These are phyloP conservation scores for Radiomyces spectabilis DNA, from an alignment of 192 early-diverging fungal species.

Conservation along the genomic window DNA sequence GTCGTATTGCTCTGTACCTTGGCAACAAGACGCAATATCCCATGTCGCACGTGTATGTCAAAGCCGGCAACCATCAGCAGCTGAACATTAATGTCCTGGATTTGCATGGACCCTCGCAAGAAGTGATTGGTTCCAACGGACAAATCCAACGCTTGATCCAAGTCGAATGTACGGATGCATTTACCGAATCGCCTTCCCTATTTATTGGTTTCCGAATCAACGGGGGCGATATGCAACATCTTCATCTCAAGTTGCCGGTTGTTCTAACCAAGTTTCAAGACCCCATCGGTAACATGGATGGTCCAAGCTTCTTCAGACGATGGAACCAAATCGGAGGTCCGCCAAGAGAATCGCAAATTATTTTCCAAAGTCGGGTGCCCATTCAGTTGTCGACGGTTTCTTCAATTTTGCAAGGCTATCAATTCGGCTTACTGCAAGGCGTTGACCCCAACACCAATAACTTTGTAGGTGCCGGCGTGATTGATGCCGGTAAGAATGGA, in stretches of 20 bases:
- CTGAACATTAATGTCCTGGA: conserved; percentile 40
- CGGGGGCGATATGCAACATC: conserved; percentile 31
- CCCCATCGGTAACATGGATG: conserved; percentile 61
- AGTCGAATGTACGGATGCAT: conserved; percentile 62
- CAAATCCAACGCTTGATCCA: conserved; percentile 83
- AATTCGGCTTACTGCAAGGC: conserved; percentile 69
- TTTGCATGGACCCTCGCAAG: conserved; percentile 44
- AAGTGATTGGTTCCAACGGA: conserved; percentile 52
- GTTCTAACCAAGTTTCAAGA: conserved; percentile 83
- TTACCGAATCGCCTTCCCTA: conserved; percentile 53
- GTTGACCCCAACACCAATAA: conserved; percentile 89
- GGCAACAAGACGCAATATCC: conserved; percentile 78
- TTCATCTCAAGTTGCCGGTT: conserved; percentile 75
- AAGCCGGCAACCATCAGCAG: conserved; percentile 42
- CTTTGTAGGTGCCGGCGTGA: conserved; percentile 84
- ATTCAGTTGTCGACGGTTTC: conserved; percentile 46
- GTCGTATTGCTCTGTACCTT: conserved; percentile 85
- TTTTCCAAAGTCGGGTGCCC: conserved; percentile 44
- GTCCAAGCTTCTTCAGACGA: conserved; percentile 76
- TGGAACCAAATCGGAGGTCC: conserved; percentile 96
- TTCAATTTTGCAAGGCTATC: conserved; percentile 55
- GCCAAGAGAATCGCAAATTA: conserved; percentile 70
- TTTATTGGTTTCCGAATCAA: conserved; percentile 61
- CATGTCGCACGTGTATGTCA: conserved; percentile 53
- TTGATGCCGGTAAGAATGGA: conserved; percentile 51